These are phyloP conservation scores for Ailanthus altissimus DNA, from an alignment of 345 rosid species.

Conservation along the genomic window DNA sequence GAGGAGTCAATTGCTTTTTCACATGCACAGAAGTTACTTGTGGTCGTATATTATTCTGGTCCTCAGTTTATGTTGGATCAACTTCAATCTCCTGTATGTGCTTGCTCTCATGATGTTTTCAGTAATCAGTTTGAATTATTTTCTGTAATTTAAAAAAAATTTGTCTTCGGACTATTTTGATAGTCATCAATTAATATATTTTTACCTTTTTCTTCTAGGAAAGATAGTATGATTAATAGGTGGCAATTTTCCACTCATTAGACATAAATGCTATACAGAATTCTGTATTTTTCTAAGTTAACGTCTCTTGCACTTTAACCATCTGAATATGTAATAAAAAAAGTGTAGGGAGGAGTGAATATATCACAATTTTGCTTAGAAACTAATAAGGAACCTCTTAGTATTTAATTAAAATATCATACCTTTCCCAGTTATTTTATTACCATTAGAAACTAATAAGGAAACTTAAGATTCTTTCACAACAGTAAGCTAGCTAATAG, in stretches of 20 bases:
- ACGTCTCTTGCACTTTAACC: neutral
- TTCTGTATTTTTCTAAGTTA: neutral
- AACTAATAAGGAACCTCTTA: neutral
- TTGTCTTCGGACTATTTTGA: neutral
- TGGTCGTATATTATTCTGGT: conserved; percentile 76
- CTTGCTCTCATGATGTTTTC: conserved; percentile 5
- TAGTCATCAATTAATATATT: neutral
- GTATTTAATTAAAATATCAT: neutral
- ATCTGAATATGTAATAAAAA: neutral
- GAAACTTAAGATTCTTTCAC: too few species aligned
- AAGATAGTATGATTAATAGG: neutral
- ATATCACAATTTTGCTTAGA: neutral
- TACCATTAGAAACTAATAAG: too few species aligned
- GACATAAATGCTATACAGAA: neutral
- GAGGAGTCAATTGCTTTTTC: conserved; percentile 72
- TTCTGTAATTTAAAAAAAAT: neutral
- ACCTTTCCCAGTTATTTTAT: conserved; percentile 1
- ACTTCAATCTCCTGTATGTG: conserved; percentile 88
- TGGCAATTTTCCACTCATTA: neutral
- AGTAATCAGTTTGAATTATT: neutral
- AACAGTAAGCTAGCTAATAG: too few species aligned
- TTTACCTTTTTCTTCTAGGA: neutral
- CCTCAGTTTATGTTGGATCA: conserved; percentile 67
- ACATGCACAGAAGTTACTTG: conserved; percentile 77
- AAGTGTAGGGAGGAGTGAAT: neutral